Evolutionary conservation across 495 filamentous ascomycete species (phyloP).

Genomic region (Penicillium bialowiezense): DNA sequence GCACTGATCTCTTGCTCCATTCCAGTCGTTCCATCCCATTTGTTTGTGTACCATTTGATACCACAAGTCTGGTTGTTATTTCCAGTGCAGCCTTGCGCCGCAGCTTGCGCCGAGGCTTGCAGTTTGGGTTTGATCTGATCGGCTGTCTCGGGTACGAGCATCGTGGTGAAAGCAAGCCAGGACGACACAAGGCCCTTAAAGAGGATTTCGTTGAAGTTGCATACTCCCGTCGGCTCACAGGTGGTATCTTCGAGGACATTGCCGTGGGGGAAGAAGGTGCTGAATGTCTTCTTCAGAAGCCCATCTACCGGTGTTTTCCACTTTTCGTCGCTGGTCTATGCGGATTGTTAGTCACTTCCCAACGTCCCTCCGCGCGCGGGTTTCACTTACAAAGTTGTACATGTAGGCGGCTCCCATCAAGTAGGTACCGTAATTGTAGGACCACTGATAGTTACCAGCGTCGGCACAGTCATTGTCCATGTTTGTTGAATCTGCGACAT

Average conservation of each 20-base stretch:
- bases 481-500: slow-evolving; percentile 62
- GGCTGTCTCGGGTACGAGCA: slow-evolving; percentile 59
- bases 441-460: slow-evolving; percentile 60
- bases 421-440: slow-evolving; percentile 67
- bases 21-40: slow-evolving; percentile 61
- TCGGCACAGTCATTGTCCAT: slow-evolving; percentile 50
- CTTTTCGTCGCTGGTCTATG: slow-evolving; percentile 8
- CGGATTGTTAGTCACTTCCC: background rate
- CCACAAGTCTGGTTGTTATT: slow-evolving; percentile 66
- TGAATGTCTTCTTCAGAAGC: slow-evolving; percentile 43
- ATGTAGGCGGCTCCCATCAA: slow-evolving; percentile 66
- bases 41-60: slow-evolving; percentile 60
- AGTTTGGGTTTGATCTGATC: slow-evolving; percentile 62
- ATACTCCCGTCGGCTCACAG: slow-evolving; percentile 58
- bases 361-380: too few relatives aligned
- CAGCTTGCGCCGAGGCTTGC: slow-evolving; percentile 61
- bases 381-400: slow-evolving; percentile 56
- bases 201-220: slow-evolving; percentile 67
- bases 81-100: slow-evolving; percentile 63
- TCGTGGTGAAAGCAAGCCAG: slow-evolving; percentile 70
- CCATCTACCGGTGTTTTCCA: slow-evolving; percentile 54
- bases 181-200: slow-evolving; percentile 78
- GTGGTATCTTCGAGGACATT: slow-evolving; percentile 57
- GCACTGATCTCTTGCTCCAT: slow-evolving; percentile 51
- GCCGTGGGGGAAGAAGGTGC: slow-evolving; percentile 47